Evolutionary conservation across 306 rosid species (phyloP), one percentile per base, ranked within the genome.

Genomic region (barrel medic (Medicago truncatula)): DNA sequence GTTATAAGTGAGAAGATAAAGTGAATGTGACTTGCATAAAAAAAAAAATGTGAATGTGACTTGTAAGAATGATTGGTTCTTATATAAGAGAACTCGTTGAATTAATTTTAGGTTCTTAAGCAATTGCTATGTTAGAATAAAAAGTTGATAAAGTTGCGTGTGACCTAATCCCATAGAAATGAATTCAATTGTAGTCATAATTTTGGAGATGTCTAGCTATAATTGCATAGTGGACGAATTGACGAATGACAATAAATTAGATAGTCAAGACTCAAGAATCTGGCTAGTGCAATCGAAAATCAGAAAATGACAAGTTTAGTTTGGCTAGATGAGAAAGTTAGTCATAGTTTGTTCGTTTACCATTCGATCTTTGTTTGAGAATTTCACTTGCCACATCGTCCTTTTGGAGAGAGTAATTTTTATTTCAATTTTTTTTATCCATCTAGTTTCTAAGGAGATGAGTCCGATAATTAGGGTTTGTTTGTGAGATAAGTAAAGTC

Each of bases 291-390:
- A 60, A 60, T 31, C 18, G 16, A 31, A 4, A 60, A 60, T 28
- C 20, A 60, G 67, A 60, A 25, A 60, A 31, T 31, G 67, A 60
- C 67, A 3, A 31, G 12, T 28, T 60, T 60, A 28, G 43, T 60
- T 34, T 28, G 65, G 9, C n/a, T 11, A 12, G 17, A 25, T 17
- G 11, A 53, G 23, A 53, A 53, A 16, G 60, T 18, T 17, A 8
- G 12, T 53, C 28, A 17, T 53, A 8, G 13, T 13, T 60, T 59
- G 6, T 7, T 60, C 7, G 41, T 25, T 6, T 60, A 60, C 6
- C 4, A 17, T 53, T 53, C 5, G 2, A 34, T 31, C 40, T 60
- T 60, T 60, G 67, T 28, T 13, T 15, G 41, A 60, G 67, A 28
- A 60, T 12, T 25, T 28, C 41, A 60, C 10, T 25, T 60, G 66